Conservation (phyloP, 129 eudicot species). For the Logfia minima region DNA sequence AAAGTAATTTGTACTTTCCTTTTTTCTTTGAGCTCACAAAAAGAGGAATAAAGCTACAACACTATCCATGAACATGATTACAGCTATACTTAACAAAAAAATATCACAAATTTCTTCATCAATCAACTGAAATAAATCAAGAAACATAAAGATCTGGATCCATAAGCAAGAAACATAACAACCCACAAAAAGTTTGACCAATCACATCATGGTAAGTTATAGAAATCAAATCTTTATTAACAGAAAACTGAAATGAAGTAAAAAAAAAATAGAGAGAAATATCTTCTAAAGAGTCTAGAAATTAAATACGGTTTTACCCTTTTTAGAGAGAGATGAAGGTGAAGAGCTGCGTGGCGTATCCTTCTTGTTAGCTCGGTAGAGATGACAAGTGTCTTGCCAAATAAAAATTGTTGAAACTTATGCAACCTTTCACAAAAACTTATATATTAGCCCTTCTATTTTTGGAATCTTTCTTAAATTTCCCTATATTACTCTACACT, state of each 20-base stretch:
- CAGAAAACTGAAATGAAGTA: background rate
- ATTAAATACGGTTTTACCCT: slow-evolving; percentile 56
- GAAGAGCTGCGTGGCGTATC: slow-evolving; percentile 46
- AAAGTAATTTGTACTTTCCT: slow-evolving; percentile 6
- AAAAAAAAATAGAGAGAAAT: slow-evolving; percentile 2
- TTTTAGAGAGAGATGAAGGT: slow-evolving; percentile 30
- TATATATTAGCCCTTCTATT: slow-evolving; percentile 12
- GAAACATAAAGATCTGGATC: slow-evolving; percentile 33
- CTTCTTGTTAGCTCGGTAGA: slow-evolving; percentile 48
- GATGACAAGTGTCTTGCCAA: slow-evolving; percentile 65
- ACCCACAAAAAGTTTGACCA: slow-evolving; percentile 23
- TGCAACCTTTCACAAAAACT: background rate
- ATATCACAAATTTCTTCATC: background rate
- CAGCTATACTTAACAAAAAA: no score
- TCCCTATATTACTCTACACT: background rate
- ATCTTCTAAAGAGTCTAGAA: slow-evolving; percentile 23
- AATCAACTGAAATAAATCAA: background rate
- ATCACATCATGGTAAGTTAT: slow-evolving; percentile 6
- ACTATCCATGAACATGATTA: slow-evolving; percentile 21
- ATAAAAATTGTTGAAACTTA: slow-evolving; percentile 27
- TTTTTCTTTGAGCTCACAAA: background rate
- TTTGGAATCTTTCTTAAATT: background rate
- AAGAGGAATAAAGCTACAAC: slow-evolving; percentile 11
- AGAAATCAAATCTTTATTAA: slow-evolving; percentile 16
- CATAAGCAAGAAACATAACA: slow-evolving; percentile 6